Evolutionary conservation across 768 basidiomycete species (phyloP).

Genomic region (Kwoniella sp.): DNA sequence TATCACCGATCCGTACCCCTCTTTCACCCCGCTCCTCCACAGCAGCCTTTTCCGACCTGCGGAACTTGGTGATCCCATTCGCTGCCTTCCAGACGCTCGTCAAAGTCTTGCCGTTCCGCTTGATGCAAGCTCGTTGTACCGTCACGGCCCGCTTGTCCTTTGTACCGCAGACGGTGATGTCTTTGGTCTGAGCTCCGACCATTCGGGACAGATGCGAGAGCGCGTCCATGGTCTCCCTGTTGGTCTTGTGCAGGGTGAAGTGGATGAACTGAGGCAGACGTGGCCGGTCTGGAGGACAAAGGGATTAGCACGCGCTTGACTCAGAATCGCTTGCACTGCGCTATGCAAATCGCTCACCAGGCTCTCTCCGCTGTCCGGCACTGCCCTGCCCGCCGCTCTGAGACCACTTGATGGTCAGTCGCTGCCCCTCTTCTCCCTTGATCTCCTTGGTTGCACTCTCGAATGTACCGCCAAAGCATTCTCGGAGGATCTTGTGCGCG

Average conservation of each 20-base stretch:
- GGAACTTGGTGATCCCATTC: constrained; percentile 60
- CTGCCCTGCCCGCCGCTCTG: background rate
- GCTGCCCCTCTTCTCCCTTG: constrained; percentile 61
- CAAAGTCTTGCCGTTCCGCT: constrained; percentile 54
- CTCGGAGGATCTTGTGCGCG: constrained; percentile 74
- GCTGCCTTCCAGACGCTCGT: constrained; percentile 79
- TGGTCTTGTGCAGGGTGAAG: constrained; percentile 94
- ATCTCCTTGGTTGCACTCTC: constrained; percentile 66
- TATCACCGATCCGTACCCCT: constrained; percentile 79
- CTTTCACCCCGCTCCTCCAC: constrained; percentile 75
- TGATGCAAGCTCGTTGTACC: constrained; percentile 68
- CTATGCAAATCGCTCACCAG: too few relatives aligned
- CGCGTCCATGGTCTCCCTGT: constrained; percentile 94
- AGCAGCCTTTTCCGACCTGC: constrained; percentile 60
- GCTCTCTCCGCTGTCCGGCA: background rate
- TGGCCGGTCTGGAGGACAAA: constrained; percentile 9
- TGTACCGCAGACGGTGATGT: constrained; percentile 86
- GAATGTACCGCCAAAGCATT: constrained; percentile 75
- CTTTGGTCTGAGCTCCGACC: constrained; percentile 71
- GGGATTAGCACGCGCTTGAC: background rate
- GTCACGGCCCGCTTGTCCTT: constrained; percentile 99
- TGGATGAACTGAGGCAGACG: constrained; percentile 70
- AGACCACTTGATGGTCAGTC: constrained; percentile 74
- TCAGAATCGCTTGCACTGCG: too few relatives aligned
- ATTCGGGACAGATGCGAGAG: constrained; percentile 71